Evolutionary conservation across 2,329 filamentous ascomycete species (phyloP), one percentile per base, ranked within the genome.

Genomic region (Colletotrichum acutatum): DNA sequence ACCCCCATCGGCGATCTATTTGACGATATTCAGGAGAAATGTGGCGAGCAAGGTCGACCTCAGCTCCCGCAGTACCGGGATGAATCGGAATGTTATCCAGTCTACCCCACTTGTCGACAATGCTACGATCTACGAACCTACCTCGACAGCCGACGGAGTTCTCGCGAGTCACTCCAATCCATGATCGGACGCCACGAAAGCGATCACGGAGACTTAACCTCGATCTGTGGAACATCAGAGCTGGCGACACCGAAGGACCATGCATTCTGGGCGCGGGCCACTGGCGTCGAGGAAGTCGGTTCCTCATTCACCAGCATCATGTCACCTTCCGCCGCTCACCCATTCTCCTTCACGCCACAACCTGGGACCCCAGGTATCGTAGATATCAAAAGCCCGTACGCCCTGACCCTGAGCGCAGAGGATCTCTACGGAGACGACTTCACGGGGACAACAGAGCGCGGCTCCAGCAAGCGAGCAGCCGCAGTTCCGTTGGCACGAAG

Each of bases 11-110:
- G 79, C 34, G 85, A 86, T 71, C 79, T 86, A 16, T 82, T 86
- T 26, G 84, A 86, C 52, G 84, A 86, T 59, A 84, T 86, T 28
- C 84, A 85, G 68, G 85, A 86, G 74, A 82, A 81, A 62, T 86
- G 84, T 61, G 82, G 80, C 2, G 79, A 85, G 75, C 78, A 82
- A 56, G 76, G 76, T 7, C 80, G 83, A 19, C 84, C 84, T 0
- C 79, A 80, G 66, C 80, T 86, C 26, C 84, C 84, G 0, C 82
- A 84, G 66, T 77, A 82, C 60, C 81, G 83, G 4, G 81, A 85
- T 53, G 83, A 85, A 30, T 81, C 80, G 7, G 83, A 84, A 42
- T 78, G 81, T 5, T 84, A 82, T 72, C 79, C 83, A 1, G 78
- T 81, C 2, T 83, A 84, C 63, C 84, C 84, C 0, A 77, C 82